Conservation (phyloP, 108 stramenopile genomes). For the Skeletonema marinoi region DNA sequence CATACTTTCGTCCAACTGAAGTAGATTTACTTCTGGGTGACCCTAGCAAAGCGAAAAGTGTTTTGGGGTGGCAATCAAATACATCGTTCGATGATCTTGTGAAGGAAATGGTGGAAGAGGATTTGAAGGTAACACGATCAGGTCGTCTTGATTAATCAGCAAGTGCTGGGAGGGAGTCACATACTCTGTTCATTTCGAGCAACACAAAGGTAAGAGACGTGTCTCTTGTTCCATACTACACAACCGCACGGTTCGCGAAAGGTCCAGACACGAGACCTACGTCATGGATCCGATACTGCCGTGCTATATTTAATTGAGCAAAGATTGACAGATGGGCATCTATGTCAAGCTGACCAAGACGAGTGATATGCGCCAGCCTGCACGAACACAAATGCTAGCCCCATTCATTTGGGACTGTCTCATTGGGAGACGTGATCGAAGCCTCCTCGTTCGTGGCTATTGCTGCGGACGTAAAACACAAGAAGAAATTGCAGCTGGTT, state of each 20-base stretch:
- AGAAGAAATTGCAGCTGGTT: slow-evolving; percentile 24
- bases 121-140: slow-evolving; percentile 35
- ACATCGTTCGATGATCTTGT: slow-evolving; percentile 56
- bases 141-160: too few relatives aligned
- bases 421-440: slow-evolving; percentile 54
- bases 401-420: slow-evolving; percentile 52
- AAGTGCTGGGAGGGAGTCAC: background rate
- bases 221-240: background rate
- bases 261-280: slow-evolving; percentile 43
- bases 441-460: slow-evolving; percentile 19
- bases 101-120: slow-evolving; percentile 68
- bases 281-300: slow-evolving; percentile 59
- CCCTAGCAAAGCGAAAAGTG: slow-evolving; percentile 56
- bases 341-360: slow-evolving; percentile 16
- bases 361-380: background rate
- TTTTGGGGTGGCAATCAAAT: slow-evolving; percentile 56
- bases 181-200: background rate
- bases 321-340: background rate
- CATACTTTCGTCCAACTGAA: slow-evolving; percentile 77
- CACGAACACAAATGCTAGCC: slow-evolving; percentile 52
- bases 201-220: background rate
- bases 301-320: slow-evolving; percentile 32
- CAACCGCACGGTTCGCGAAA: slow-evolving; percentile 49
- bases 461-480: slow-evolving; percentile 6
- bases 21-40: slow-evolving; percentile 71